These are phyloP conservation scores for Breynia disticha DNA, from an alignment of 441 rosid species.

Conservation along the genomic window DNA sequence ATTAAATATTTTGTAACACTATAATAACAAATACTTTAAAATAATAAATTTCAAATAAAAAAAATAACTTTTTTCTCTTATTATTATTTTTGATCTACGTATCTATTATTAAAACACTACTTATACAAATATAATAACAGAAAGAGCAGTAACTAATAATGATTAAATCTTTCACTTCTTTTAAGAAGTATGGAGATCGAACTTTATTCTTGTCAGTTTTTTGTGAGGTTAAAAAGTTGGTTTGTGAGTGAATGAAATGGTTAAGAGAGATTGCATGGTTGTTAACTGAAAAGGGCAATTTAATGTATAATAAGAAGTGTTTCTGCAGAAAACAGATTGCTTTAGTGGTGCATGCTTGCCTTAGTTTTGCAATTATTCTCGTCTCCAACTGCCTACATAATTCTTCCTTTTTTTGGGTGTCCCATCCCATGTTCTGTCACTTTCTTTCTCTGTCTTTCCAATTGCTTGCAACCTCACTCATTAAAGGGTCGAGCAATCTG, in stretches of 20 bases:
- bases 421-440: constrained; percentile 29
- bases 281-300: constrained; percentile 22
- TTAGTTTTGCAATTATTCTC: constrained; percentile 32
- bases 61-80: too few species aligned
- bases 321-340: constrained; percentile 22
- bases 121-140: too few species aligned
- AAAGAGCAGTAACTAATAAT: too few species aligned
- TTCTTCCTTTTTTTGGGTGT: constrained; percentile 25
- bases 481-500: constrained; percentile 1
- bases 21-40: too few species aligned
- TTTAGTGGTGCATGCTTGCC: constrained; percentile 30
- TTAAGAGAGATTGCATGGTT: constrained; percentile 8
- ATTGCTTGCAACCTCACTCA: constrained; percentile 14
- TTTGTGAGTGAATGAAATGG: neutral
- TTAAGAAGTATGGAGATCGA: constrained; percentile 11
- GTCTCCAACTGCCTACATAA: constrained; percentile 24
- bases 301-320: constrained; percentile 16
- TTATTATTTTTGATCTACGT: too few species aligned
- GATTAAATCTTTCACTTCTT: constrained; percentile 15
- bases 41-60: too few species aligned
- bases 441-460: constrained; percentile 17
- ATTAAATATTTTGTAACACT: too few species aligned
- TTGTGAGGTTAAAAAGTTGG: constrained; percentile 11
- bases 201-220: constrained; percentile 4
- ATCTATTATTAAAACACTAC: too few species aligned